A percentile compares a stretch with the other conserved stretches of the same genome.
Evolutionary conservation across 177 flowering plant genomes (phyloP).

Genomic region (Vitis hybrid): DNA sequence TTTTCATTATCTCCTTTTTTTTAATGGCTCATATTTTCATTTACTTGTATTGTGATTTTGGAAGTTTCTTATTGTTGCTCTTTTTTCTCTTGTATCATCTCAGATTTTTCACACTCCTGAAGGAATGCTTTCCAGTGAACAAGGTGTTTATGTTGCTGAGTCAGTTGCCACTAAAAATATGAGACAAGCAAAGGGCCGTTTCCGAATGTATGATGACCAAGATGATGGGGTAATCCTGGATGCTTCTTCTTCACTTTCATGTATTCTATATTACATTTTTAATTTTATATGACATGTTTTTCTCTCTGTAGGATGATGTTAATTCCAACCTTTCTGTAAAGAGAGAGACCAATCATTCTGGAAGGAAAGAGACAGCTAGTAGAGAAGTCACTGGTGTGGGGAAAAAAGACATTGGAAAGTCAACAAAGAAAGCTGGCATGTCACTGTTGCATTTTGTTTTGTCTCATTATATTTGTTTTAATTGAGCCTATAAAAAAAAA

Average conservation of each 20-base stretch:
- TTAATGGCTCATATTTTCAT: background rate
- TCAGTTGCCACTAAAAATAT: slow-evolving; percentile 53
- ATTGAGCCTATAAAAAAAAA: background rate
- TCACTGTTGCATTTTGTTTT: slow-evolving; percentile 1
- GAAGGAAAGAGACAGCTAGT: slow-evolving; percentile 46
- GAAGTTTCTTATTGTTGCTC: background rate
- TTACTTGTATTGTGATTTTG: slow-evolving; percentile 5
- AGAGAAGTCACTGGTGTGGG: slow-evolving; percentile 50
- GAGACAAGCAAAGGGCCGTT: slow-evolving; percentile 74
- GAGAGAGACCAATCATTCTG: slow-evolving; percentile 51
- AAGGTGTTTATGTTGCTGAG: slow-evolving; percentile 95
- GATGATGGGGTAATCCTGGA: slow-evolving; percentile 38
- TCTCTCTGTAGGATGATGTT: slow-evolving; percentile 39
- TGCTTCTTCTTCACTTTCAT: background rate
- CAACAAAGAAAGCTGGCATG: slow-evolving; percentile 72
- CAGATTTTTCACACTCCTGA: slow-evolving; percentile 90
- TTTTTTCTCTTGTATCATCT: slow-evolving; percentile 8
- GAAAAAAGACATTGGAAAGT: slow-evolving; percentile 70
- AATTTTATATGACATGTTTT: background rate
- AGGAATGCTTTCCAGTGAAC: slow-evolving; percentile 90
- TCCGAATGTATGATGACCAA: slow-evolving; percentile 51
- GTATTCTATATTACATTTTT: background rate
- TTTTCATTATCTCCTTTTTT: background rate
- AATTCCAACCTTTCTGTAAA: slow-evolving; percentile 48
- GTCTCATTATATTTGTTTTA: background rate